These are phyloP conservation scores for Thelonectria discophora DNA, from an alignment of 2,329 filamentous ascomycete genomes.

Conservation along the genomic window DNA sequence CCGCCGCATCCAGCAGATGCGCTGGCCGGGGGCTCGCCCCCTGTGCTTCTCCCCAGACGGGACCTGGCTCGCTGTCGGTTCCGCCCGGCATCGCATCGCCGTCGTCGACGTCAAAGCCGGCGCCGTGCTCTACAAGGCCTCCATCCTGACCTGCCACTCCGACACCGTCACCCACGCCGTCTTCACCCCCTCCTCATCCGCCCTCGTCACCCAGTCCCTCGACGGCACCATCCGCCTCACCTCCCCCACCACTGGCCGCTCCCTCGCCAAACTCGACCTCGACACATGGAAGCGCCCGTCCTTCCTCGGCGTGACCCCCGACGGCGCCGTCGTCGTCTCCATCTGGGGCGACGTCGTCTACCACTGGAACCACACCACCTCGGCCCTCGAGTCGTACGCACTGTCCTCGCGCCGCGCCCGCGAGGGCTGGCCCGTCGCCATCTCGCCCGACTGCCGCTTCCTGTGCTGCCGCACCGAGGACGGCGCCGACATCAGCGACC, in stretches of 20 bases:
- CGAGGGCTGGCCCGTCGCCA: conserved; percentile 49
- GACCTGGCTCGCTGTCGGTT: conserved; percentile 36
- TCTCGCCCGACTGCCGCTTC: conserved; percentile 49
- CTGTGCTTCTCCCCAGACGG: conserved; percentile 40
- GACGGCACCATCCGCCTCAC: conserved; percentile 44
- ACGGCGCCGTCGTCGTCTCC: conserved; percentile 44
- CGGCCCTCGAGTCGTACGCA: conserved; percentile 44
- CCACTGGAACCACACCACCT: conserved; percentile 45
- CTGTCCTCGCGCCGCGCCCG: conserved; percentile 42
- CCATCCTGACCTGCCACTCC: conserved; percentile 35
- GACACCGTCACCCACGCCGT: conserved; percentile 41
- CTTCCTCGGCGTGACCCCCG: conserved; percentile 41
- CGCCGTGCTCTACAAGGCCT: conserved; percentile 25
- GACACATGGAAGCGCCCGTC: conserved; percentile 42
- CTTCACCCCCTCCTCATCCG: conserved; percentile 39
- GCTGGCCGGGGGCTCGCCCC: conserved; percentile 36
- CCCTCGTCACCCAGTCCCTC: conserved; percentile 39
- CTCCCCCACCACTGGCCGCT: conserved; percentile 26
- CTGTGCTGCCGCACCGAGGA: conserved; percentile 48
- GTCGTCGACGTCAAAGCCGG: conserved; percentile 32
- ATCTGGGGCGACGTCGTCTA: conserved; percentile 49
- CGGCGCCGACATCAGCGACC: conserved; percentile 48
- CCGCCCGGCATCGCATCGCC: conserved; percentile 34
- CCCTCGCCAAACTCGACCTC: conserved; percentile 43
- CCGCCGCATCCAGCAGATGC: conserved; percentile 28